These are phyloP conservation scores for Arctostaphylos glauca DNA, from an alignment of 148 eudicot genomes.

Conservation along the genomic window DNA sequence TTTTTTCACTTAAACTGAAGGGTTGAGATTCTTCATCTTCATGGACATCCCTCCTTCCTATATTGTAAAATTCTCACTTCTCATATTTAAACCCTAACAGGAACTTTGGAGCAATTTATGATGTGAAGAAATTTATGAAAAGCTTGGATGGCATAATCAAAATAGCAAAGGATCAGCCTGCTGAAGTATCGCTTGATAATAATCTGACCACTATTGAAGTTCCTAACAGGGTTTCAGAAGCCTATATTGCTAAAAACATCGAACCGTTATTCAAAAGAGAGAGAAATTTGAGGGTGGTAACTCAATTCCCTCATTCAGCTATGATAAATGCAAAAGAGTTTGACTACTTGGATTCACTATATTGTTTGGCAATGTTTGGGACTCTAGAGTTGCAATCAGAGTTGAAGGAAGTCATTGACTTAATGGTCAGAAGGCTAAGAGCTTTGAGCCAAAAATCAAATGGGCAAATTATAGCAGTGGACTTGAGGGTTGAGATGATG, in stretches of 20 bases:
- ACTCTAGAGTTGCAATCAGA: conserved; percentile 27
- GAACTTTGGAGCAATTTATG: conserved; percentile 36
- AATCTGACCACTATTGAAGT: conserved; percentile 23
- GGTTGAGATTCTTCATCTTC: not conserved
- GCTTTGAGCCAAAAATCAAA: conserved; percentile 10
- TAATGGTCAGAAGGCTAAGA: conserved; percentile 20
- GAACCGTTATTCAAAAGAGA: conserved; percentile 26
- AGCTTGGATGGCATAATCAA: conserved; percentile 31
- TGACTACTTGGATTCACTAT: conserved; percentile 12
- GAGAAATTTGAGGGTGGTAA: conserved; percentile 24
- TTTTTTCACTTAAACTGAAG: not conserved
- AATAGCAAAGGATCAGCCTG: conserved; percentile 25
- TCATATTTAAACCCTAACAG: conserved; percentile 18
- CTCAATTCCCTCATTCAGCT: conserved; percentile 17
- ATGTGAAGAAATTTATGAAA: conserved; percentile 22
- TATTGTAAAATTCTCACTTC: not conserved
- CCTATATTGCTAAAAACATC: conserved; percentile 23
- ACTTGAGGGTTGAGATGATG: conserved; percentile 24
- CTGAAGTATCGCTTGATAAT: not conserved
- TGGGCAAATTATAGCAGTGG: conserved; percentile 32
- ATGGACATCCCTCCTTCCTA: not conserved
- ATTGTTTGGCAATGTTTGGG: conserved; percentile 32
- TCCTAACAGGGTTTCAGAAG: conserved; percentile 27
- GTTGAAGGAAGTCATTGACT: conserved; percentile 27
- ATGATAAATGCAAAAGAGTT: not conserved